A percentile compares a stretch with the other conserved stretches of the same genome.
These are phyloP conservation scores for Albizia julibrissin DNA, from an alignment of 306 rosid genomes.

Conservation along the genomic window DNA sequence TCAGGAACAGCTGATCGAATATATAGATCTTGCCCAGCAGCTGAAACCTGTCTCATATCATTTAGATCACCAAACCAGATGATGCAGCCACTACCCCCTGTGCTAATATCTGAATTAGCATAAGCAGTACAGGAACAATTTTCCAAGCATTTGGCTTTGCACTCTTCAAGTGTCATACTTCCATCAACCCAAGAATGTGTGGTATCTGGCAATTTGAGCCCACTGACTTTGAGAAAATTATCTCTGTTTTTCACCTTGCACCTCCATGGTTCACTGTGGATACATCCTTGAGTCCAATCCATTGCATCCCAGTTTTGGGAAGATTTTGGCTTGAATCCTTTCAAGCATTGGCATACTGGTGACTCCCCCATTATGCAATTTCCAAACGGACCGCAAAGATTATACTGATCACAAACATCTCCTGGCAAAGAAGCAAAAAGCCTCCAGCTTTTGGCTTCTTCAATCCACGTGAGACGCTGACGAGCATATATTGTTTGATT, in stretches of 20 bases:
- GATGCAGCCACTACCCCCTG: constrained; percentile 47
- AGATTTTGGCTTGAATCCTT: constrained; percentile 41
- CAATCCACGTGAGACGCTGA: constrained; percentile 29
- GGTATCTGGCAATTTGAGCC: constrained; percentile 47
- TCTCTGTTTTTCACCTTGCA: constrained; percentile 20
- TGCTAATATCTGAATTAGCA: constrained; percentile 19
- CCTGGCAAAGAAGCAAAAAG: constrained; percentile 19
- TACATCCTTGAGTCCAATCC: constrained; percentile 50
- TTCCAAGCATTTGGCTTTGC: constrained; percentile 39
- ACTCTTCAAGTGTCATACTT: constrained; percentile 41
- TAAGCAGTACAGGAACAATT: constrained; percentile 55
- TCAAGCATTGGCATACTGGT: constrained; percentile 41
- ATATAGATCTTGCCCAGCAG: constrained; percentile 27
- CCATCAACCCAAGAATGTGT: constrained; percentile 39
- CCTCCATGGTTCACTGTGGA: constrained; percentile 18
- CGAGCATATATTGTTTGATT: not conserved
- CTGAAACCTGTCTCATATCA: not conserved
- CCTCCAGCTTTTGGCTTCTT: constrained; percentile 32
- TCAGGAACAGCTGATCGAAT: constrained; percentile 34
- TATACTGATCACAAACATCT: constrained; percentile 40
- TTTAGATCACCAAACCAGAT: constrained; percentile 41
- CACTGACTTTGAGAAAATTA: constrained; percentile 28
- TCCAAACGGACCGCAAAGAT: constrained; percentile 39
- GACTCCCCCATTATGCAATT: constrained; percentile 14
- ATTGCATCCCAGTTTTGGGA: constrained; percentile 34